Percentiles rank a stretch among this genome's conserved stretches.
These are phyloP conservation scores for Colletotrichum australisinense DNA, from an alignment of 2,329 filamentous ascomycete species.

Conservation along the genomic window DNA sequence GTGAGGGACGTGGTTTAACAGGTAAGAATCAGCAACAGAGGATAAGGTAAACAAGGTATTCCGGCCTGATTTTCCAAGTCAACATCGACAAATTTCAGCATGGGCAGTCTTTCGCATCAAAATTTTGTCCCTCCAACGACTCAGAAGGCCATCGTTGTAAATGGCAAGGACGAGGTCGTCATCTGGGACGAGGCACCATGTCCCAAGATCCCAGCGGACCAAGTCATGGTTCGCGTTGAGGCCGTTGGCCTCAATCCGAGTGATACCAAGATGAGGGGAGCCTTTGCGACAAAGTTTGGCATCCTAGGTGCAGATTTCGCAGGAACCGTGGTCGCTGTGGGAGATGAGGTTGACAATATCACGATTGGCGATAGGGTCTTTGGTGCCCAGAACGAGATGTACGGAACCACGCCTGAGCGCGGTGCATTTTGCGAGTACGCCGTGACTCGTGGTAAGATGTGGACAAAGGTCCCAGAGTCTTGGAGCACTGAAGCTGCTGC, in stretches of 20 bases:
- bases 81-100: no score
- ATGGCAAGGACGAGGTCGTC: neutral
- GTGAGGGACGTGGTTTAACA: no score
- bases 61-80: no score
- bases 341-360: slow-evolving; percentile 36
- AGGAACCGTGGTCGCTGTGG: slow-evolving; percentile 34
- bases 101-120: neutral
- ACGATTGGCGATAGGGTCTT: slow-evolving; percentile 43
- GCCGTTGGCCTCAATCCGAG: slow-evolving; percentile 44
- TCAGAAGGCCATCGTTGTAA: neutral
- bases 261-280: slow-evolving; percentile 43
- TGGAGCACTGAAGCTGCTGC: slow-evolving; percentile 59
- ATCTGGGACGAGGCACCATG: slow-evolving; percentile 1
- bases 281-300: neutral
- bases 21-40: no score
- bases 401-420: slow-evolving; percentile 43
- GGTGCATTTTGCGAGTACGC: slow-evolving; percentile 55
- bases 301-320: slow-evolving; percentile 45
- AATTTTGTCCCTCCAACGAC: neutral
- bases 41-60: no score
- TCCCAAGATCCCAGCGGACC: neutral
- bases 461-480: slow-evolving; percentile 52
- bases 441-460: slow-evolving; percentile 50
- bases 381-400: slow-evolving; percentile 32
- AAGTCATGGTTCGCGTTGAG: neutral